phyloP scores from a whole-genome alignment of 1,139 yeast species.

The Candida tropicalis region DNA sequence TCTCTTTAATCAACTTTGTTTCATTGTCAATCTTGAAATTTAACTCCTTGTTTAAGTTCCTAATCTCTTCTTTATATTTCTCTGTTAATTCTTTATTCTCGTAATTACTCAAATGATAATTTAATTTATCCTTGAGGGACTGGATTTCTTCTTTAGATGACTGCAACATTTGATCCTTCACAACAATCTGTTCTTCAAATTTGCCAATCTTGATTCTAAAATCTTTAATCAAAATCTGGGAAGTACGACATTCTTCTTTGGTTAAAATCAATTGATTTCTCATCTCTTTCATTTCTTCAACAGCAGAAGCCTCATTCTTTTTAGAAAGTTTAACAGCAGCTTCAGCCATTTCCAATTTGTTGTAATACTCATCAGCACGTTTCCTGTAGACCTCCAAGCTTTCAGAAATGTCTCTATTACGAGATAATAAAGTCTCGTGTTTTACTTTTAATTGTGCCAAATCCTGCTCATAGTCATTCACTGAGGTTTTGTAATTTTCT shows the following conservation, averaged over 20 bases:
- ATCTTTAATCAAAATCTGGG: constrained; percentile 60
- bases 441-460: constrained; percentile 49
- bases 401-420: constrained; percentile 53
- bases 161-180: constrained; percentile 56
- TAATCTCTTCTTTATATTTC: constrained; percentile 58
- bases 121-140: constrained; percentile 52
- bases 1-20: constrained; percentile 64
- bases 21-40: constrained; percentile 61
- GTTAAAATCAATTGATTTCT: constrained; percentile 55
- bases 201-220: constrained; percentile 56
- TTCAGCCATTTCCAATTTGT: constrained; percentile 79
- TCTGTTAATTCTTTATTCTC: constrained; percentile 45
- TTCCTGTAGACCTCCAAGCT: constrained; percentile 64
- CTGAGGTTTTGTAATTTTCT: constrained; percentile 35
- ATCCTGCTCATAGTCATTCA: constrained; percentile 44
- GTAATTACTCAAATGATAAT: constrained; percentile 53
- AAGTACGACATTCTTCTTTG: constrained; percentile 59
- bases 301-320: constrained; percentile 61
- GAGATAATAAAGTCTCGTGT: constrained; percentile 54
- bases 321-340: constrained; percentile 64
- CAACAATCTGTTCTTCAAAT: constrained; percentile 62
- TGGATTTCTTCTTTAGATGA: constrained; percentile 49
- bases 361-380: constrained; percentile 75
- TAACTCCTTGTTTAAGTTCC: constrained; percentile 59
- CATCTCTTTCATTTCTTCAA: constrained; percentile 57